Conservation (phyloP, 352 stramenopile genomes). For the Phytophthora citricola region DNA sequence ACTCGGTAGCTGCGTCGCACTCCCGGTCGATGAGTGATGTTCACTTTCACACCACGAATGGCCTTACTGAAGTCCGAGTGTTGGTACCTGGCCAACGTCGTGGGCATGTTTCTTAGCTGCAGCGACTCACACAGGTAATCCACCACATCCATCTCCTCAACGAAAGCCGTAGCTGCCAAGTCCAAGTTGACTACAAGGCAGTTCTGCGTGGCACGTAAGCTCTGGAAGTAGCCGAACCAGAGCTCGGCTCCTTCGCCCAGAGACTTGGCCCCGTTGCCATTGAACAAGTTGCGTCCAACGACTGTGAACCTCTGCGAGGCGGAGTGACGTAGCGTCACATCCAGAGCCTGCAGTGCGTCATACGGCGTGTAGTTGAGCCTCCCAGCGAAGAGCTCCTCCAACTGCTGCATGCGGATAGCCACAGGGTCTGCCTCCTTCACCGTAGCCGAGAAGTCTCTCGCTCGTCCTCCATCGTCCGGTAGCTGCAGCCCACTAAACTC, state of each 20-base stretch:
- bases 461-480: slow-evolving; percentile 50
- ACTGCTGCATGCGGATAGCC: slow-evolving; percentile 68
- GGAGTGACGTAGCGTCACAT: slow-evolving; percentile 70
- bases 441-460: slow-evolving; percentile 49
- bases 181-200: slow-evolving; percentile 75
- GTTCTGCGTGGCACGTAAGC: slow-evolving; percentile 69
- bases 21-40: slow-evolving; percentile 67
- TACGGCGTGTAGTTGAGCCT: slow-evolving; percentile 78
- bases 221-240: slow-evolving; percentile 84
- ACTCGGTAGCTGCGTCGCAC: slow-evolving; percentile 69
- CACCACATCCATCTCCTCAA: slow-evolving; percentile 62
- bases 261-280: slow-evolving; percentile 35
- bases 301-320: slow-evolving; percentile 58
- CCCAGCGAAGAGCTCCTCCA: slow-evolving; percentile 60
- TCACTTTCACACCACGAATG: slow-evolving; percentile 69
- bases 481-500: slow-evolving; percentile 48
- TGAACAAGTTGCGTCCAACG: slow-evolving; percentile 71
- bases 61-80: slow-evolving; percentile 59
- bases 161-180: slow-evolving; percentile 74
- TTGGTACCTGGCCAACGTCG: slow-evolving; percentile 49
- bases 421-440: slow-evolving; percentile 67
- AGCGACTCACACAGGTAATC: slow-evolving; percentile 54
- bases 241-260: slow-evolving; percentile 70
- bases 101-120: slow-evolving; percentile 35
- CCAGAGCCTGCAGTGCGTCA: slow-evolving; percentile 73